Evolutionary conservation across 2,329 filamentous ascomycete genomes (phyloP).

Genomic region (Rhytidhysteron rufulum): DNA sequence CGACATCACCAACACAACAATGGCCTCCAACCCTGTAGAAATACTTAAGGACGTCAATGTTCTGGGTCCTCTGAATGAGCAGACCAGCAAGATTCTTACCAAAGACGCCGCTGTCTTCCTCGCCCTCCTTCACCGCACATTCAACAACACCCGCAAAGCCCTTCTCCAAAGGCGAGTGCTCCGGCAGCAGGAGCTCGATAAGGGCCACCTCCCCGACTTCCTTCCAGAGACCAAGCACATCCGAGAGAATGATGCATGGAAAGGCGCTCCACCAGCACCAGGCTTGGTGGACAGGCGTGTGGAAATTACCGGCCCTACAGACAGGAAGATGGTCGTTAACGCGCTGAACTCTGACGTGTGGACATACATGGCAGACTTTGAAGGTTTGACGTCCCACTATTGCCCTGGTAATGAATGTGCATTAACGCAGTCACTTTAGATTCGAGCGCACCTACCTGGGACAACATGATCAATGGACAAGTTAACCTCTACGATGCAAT

Average conservation of each 20-base stretch:
- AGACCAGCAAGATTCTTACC: slow-evolving; percentile 85
- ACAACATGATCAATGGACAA: slow-evolving; percentile 98
- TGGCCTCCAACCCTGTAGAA: slow-evolving; percentile 55
- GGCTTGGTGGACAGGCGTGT: slow-evolving; percentile 90
- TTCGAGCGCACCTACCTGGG: slow-evolving; percentile 94
- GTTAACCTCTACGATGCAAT: slow-evolving; percentile 97
- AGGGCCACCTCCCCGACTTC: slow-evolving; percentile 85
- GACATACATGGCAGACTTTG: slow-evolving; percentile 99
- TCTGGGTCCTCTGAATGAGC: slow-evolving; percentile 72
- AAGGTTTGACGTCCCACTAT: slow-evolving; percentile 58
- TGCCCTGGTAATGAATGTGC: neutral
- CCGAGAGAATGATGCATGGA: slow-evolving; percentile 91
- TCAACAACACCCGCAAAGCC: slow-evolving; percentile 83
- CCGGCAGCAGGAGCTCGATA: slow-evolving; percentile 90
- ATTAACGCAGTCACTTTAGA: slow-evolving; percentile 51
- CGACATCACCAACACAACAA: no score
- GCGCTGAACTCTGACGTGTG: slow-evolving; percentile 93
- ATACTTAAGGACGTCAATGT: slow-evolving; percentile 87
- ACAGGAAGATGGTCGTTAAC: slow-evolving; percentile 99
- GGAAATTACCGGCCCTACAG: slow-evolving; percentile 95
- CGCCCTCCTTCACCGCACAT: slow-evolving; percentile 88
- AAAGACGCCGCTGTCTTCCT: slow-evolving; percentile 89
- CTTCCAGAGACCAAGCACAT: slow-evolving; percentile 93
- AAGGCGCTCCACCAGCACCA: slow-evolving; percentile 83
- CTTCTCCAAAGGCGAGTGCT: slow-evolving; percentile 81